These are phyloP conservation scores for Coffea eugenioides DNA, from an alignment of 257 asterid genomes.

Conservation along the genomic window DNA sequence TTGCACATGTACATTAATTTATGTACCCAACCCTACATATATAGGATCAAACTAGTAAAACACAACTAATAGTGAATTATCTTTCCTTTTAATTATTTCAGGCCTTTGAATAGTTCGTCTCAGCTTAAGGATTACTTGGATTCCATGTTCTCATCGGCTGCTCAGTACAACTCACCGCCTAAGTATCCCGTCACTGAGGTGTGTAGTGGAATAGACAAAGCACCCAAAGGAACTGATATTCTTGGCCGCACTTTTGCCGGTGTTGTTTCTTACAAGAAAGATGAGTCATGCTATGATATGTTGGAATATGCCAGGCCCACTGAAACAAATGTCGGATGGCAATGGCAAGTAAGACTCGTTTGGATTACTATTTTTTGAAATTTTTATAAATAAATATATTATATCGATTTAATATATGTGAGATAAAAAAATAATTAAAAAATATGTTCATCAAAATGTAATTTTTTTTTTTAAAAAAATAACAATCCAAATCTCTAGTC, in stretches of 20 bases:
- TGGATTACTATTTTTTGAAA: no score
- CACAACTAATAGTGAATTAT: neutral
- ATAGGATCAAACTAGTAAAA: no score
- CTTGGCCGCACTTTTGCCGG: conserved; percentile 20
- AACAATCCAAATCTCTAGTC: no score
- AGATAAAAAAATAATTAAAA: no score
- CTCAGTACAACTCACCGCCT: conserved; percentile 17
- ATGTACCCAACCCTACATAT: no score
- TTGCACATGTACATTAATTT: no score
- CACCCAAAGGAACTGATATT: conserved; percentile 23
- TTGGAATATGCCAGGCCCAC: neutral
- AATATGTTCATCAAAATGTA: no score
- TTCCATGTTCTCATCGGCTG: neutral
- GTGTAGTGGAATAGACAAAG: conserved; percentile 47
- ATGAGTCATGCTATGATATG: neutral
- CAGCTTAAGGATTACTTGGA: conserved; percentile 5
- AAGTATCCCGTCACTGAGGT: neutral
- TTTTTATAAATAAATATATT: no score
- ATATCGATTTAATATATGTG: no score
- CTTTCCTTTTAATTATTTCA: neutral
- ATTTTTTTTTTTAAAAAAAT: no score
- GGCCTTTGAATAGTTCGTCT: neutral
- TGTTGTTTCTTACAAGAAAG: conserved; percentile 27
- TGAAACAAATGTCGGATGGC: neutral
- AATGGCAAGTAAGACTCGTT: neutral